Conservation (phyloP, 495 filamentous ascomycete genomes). For the Aspergillus haitiensis region DNA sequence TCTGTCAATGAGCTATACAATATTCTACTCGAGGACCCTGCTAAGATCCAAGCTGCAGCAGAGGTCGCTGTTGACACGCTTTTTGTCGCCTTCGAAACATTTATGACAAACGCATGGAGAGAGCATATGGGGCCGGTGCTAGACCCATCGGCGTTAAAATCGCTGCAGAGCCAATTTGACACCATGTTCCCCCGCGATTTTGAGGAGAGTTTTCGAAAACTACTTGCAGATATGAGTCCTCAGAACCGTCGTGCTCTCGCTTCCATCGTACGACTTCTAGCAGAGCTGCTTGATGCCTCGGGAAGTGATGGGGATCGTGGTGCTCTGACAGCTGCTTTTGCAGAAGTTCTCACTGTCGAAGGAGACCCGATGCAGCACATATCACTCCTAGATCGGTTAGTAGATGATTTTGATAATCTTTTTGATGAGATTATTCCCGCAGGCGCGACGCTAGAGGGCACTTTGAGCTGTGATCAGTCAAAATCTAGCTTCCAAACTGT, state of each 20-base stretch:
- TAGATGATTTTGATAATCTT: slow-evolving; percentile 86
- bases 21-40: slow-evolving; percentile 74
- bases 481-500: slow-evolving; percentile 49
- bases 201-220: slow-evolving; percentile 75
- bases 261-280: slow-evolving; percentile 78
- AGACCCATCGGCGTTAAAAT: slow-evolving; percentile 59
- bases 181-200: slow-evolving; percentile 75
- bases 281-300: slow-evolving; percentile 89
- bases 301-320: slow-evolving; percentile 92
- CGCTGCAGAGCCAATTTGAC: slow-evolving; percentile 72
- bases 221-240: slow-evolving; percentile 77
- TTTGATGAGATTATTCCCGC: slow-evolving; percentile 69
- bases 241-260: slow-evolving; percentile 90
- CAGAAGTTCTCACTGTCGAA: slow-evolving; percentile 79
- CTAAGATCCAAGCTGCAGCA: slow-evolving; percentile 66
- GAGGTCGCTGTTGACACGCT: slow-evolving; percentile 84
- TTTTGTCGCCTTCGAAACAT: slow-evolving; percentile 93
- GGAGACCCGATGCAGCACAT: slow-evolving; percentile 81
- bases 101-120: slow-evolving; percentile 83
- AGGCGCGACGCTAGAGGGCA: slow-evolving; percentile 43
- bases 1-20: slow-evolving; percentile 92
- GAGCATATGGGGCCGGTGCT: slow-evolving; percentile 85
- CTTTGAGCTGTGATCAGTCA: slow-evolving; percentile 48
- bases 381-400: slow-evolving; percentile 84
- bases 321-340: slow-evolving; percentile 84